Evolutionary conservation across 2,329 filamentous ascomycete genomes (phyloP).

Genomic region (Fusarium paranaense): DNA sequence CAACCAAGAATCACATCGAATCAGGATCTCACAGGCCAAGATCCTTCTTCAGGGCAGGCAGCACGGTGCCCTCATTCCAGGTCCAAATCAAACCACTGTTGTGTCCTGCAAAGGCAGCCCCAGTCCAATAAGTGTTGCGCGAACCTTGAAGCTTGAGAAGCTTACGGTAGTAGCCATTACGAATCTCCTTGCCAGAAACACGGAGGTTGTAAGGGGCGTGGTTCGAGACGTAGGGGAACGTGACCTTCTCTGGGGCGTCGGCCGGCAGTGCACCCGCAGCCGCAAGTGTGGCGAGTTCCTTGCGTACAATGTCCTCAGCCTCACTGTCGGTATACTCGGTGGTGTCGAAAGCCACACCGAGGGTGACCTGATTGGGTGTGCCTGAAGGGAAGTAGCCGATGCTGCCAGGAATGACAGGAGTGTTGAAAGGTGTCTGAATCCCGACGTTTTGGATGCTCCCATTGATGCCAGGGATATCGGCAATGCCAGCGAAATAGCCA

Average conservation of each 20-base stretch:
- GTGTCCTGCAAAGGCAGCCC: slow-evolving; percentile 34
- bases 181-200: slow-evolving; percentile 9
- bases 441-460: slow-evolving; percentile 26
- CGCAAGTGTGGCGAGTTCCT: slow-evolving; percentile 17
- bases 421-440: neutral
- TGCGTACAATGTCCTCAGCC: slow-evolving; percentile 9
- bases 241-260: slow-evolving; percentile 5
- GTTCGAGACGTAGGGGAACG: slow-evolving; percentile 6
- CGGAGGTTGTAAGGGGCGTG: slow-evolving; percentile 33
- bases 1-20: too few species aligned
- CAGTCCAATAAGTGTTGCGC: slow-evolving; percentile 36
- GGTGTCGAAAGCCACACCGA: slow-evolving; percentile 12
- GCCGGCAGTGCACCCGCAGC: neutral
- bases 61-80: slow-evolving; percentile 31
- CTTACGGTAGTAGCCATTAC: slow-evolving; percentile 18
- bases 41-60: slow-evolving; percentile 31
- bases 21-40: slow-evolving; percentile 17
- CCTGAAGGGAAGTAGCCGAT: neutral
- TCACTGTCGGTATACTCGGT: slow-evolving; percentile 9
- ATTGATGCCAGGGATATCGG: slow-evolving; percentile 18
- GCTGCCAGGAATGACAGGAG: slow-evolving; percentile 16
- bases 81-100: slow-evolving; percentile 36
- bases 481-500: slow-evolving; percentile 26
- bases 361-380: slow-evolving; percentile 1
- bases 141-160: slow-evolving; percentile 21